Conservation (phyloP, 805 yeast genomes). For the Candida silvicultrix region DNA sequence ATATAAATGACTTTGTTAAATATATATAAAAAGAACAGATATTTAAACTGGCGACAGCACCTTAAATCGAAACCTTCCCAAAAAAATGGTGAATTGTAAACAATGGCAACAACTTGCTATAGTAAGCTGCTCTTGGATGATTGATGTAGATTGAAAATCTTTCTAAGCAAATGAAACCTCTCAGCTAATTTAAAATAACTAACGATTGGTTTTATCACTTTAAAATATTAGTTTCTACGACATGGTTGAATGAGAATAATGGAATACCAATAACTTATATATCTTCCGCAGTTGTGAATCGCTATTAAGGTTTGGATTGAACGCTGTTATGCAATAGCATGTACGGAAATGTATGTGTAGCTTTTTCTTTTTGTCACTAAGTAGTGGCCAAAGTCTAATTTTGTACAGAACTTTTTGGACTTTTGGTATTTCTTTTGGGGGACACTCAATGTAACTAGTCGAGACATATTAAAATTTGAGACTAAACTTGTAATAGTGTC, state of each 20-base stretch:
- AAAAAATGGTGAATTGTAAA: too few species aligned
- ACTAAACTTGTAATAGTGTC: too few species aligned
- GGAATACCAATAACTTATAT: not conserved
- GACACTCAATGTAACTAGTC: not conserved
- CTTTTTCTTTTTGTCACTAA: not conserved
- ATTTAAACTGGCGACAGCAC: too few species aligned
- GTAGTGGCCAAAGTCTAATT: not conserved
- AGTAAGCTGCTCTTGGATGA: not conserved
- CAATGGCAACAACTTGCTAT: not conserved
- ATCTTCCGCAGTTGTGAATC: not conserved
- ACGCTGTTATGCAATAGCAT: not conserved
- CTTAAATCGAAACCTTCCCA: too few species aligned
- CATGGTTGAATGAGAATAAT: not conserved
- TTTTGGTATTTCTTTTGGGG: too few species aligned
- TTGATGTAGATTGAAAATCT: too few species aligned
- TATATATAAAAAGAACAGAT: too few species aligned
- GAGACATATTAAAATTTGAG: too few species aligned
- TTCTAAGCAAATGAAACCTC: too few species aligned
- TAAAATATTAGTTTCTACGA: not conserved
- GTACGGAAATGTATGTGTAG: not conserved
- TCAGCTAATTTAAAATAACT: not conserved
- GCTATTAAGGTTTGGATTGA: not conserved
- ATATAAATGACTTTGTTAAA: too few species aligned
- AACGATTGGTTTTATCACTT: not conserved
- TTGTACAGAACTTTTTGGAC: not conserved